Evolutionary conservation across 805 yeast species (phyloP).

Genomic region (Zygosaccharomyces lentus): DNA sequence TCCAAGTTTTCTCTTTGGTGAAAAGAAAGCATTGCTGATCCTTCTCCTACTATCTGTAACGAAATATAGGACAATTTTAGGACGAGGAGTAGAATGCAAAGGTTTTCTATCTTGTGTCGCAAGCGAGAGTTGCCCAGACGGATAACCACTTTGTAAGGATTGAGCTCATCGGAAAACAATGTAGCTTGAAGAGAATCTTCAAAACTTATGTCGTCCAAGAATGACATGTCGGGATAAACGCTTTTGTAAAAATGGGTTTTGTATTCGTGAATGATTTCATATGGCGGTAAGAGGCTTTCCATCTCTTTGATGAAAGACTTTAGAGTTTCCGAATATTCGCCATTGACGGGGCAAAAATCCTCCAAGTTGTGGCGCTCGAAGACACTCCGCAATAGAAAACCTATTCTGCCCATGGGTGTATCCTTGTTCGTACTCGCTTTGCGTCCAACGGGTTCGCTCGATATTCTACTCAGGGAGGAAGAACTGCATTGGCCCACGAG

Average conservation of each 20-base stretch:
- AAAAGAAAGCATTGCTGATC: constrained; percentile 9
- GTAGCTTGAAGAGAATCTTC: constrained; percentile 29
- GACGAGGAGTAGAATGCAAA: constrained; percentile 26
- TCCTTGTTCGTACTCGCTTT: constrained; percentile 20
- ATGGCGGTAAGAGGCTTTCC: constrained; percentile 28
- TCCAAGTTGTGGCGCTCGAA: constrained; percentile 28
- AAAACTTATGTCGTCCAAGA: constrained; percentile 27
- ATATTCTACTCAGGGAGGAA: constrained; percentile 21
- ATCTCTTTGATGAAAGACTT: constrained; percentile 21
- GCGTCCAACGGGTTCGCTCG: constrained; percentile 28
- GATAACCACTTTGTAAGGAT: constrained; percentile 22
- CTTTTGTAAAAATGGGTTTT: constrained; percentile 28
- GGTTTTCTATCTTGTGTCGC: constrained; percentile 28
- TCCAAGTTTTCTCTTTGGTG: constrained; percentile 19
- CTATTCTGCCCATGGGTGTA: constrained; percentile 22
- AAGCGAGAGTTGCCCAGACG: constrained; percentile 27
- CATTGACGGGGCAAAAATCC: constrained; percentile 24
- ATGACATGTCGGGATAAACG: constrained; percentile 29
- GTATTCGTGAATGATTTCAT: constrained; percentile 21
- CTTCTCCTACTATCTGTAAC: constrained; percentile 18
- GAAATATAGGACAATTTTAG: constrained; percentile 32
- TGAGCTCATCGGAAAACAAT: constrained; percentile 17
- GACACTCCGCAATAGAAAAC: constrained; percentile 21
- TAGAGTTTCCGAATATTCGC: constrained; percentile 27
- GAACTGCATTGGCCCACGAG: constrained; percentile 25